Base-by-base conservation (phyloP, 805 yeast genomes). In the Wickerhamiella kazuoi region DNA sequence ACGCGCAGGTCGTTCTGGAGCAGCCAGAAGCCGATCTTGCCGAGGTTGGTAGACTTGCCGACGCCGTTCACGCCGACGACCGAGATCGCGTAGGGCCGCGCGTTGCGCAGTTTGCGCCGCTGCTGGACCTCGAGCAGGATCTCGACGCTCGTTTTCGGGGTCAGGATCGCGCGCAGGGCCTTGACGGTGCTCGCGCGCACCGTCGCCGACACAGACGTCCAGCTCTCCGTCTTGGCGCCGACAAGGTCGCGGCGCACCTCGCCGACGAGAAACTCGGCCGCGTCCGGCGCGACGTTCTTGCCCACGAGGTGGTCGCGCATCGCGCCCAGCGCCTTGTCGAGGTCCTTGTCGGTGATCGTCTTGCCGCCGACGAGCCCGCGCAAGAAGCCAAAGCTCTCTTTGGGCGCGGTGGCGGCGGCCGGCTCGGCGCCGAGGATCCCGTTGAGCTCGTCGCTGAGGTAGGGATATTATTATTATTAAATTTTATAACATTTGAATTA, bases 61-160 rank as follows among this genome's bases (percentile, higher is more conserved):
- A 87, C 98, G 34, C 98, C 98, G 57, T 87, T 87, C 17, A 87
- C 98, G 32, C 98, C 98, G 20, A 87, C 97, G 18, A 87, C 87
- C 1, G 96, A 84, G 41, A 87, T 82, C n/a, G 87, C 95, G 48
- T 82, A 87, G 2, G 98, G 96, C 7, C 71, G 56, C 11, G 43
- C 44, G 33, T 41, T 37, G 38, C 50, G 35, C n/a, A n/a, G n/a
- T 39, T 57, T 58, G 30, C 59, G 60, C 34, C 62, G 61, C 23
- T 61, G 52, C 50, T 78, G 76, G 39, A 90, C 80, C 50, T 83
- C 93, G 47, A 81, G 79, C 28, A 87, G 65, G 43, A 87, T 60
- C 54, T 90, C 93, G 1, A 86, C 74, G 1, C 95, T 82, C 2
- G 90, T 81, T 44, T 84, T 81, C 14, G 98, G 97, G 0, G 97